These are phyloP conservation scores for Betula pendula DNA, from an alignment of 306 rosid species.

Conservation along the genomic window DNA sequence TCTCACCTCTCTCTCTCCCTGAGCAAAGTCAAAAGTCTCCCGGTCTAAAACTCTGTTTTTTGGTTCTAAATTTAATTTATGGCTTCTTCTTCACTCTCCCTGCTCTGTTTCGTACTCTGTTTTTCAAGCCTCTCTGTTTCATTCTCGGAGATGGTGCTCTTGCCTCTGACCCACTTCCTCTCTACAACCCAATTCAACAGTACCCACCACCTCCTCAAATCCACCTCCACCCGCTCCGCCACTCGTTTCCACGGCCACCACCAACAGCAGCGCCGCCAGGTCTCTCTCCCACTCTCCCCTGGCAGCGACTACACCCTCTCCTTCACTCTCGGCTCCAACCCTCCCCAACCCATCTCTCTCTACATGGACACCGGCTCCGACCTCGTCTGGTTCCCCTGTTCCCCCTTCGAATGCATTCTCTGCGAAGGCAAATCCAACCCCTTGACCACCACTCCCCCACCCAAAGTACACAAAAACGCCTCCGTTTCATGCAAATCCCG, in stretches of 20 bases:
- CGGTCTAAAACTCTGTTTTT: background rate
- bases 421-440: conserved; percentile 78
- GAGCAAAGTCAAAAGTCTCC: background rate
- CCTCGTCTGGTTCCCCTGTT: conserved; percentile 93
- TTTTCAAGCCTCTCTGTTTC: conserved; percentile 33
- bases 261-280: conserved; percentile 42
- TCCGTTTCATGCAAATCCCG: conserved; percentile 61
- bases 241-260: conserved; percentile 56
- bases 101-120: conserved; percentile 50
- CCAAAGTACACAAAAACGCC: conserved; percentile 39
- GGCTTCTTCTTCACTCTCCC: conserved; percentile 49
- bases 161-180: conserved; percentile 68
- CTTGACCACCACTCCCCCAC: conserved; percentile 29
- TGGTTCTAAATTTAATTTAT: conserved; percentile 21
- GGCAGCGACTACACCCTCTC: conserved; percentile 91
- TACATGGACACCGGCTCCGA: conserved; percentile 99
- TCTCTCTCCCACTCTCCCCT: conserved; percentile 79
- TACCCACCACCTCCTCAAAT: conserved; percentile 75
- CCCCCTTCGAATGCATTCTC: conserved; percentile 88
- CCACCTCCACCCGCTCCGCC: conserved; percentile 61
- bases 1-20: background rate
- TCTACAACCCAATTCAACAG: conserved; percentile 60
- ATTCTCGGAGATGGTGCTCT: conserved; percentile 32
- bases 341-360: conserved; percentile 64
- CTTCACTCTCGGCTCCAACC: conserved; percentile 50